phyloP scores from a whole-genome alignment of 2,329 filamentous ascomycete species.

The Stemphylium beticola region DNA sequence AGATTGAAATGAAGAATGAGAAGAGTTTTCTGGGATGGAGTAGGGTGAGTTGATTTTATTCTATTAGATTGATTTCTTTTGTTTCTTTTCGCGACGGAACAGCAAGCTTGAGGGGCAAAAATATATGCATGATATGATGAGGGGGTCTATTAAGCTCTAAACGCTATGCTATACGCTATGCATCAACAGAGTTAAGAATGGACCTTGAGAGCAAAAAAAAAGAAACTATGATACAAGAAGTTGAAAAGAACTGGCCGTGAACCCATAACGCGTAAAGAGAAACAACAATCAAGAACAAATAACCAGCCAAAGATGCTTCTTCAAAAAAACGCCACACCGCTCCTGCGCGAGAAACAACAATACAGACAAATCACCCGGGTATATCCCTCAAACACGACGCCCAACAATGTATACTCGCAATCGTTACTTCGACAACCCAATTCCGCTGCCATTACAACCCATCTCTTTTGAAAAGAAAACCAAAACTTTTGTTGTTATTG shows the following conservation, averaged over 20 bases:
- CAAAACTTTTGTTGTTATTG: no score
- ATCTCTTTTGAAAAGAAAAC: neutral
- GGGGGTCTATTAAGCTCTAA: slow-evolving; percentile 9
- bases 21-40: slow-evolving; percentile 57
- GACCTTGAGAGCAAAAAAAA: neutral
- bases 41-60: slow-evolving; percentile 44
- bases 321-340: neutral
- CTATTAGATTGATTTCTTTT: neutral
- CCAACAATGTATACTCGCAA: slow-evolving; percentile 13
- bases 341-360: neutral
- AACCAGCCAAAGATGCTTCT: neutral
- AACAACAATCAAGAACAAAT: neutral
- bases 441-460: slow-evolving; percentile 16
- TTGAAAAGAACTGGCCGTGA: slow-evolving; percentile 6
- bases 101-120: no score
- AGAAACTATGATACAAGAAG: slow-evolving; percentile 12
- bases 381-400: slow-evolving; percentile 13
- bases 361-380: slow-evolving; percentile 7
- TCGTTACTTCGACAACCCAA: slow-evolving; percentile 2
- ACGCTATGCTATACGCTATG: slow-evolving; percentile 7
- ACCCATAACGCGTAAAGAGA: neutral
- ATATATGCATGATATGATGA: neutral
- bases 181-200: neutral
- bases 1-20: slow-evolving; percentile 59
- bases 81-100: neutral